phyloP scores from a whole-genome alignment of 192 early-diverging fungal genomes.

The Mycoemilia scoparia region DNA sequence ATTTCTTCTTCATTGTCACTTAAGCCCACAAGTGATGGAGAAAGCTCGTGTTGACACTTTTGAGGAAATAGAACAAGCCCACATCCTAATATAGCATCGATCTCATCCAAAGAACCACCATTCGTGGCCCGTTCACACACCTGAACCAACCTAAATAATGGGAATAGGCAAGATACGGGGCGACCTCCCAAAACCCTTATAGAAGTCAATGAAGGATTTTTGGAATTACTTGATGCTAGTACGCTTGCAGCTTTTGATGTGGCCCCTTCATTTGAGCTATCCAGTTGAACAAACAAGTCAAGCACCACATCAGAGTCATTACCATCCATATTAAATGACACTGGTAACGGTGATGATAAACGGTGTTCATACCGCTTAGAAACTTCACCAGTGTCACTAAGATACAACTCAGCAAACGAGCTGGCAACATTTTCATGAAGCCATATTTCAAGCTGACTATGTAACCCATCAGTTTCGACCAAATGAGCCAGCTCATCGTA shows the following conservation, averaged over 20 bases:
- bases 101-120: slow-evolving; percentile 32
- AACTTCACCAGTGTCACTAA: slow-evolving; percentile 23
- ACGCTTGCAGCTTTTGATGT: slow-evolving; percentile 3
- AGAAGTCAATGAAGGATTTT: no score
- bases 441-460: slow-evolving; percentile 41
- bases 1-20: slow-evolving; percentile 5
- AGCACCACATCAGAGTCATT: slow-evolving; percentile 16
- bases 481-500: slow-evolving; percentile 57
- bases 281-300: slow-evolving; percentile 20
- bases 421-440: slow-evolving; percentile 43
- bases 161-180: slow-evolving; percentile 35
- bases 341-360: not conserved
- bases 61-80: slow-evolving; percentile 28
- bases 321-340: slow-evolving; percentile 8
- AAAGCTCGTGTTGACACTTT: slow-evolving; percentile 16
- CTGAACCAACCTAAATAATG: slow-evolving; percentile 51
- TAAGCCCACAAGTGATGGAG: slow-evolving; percentile 12
- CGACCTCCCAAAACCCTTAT: no score
- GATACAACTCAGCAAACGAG: slow-evolving; percentile 38
- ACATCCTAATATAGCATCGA: slow-evolving; percentile 52
- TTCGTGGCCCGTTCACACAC: slow-evolving; percentile 41
- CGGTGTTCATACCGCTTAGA: slow-evolving; percentile 5
- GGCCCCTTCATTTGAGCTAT: no score
- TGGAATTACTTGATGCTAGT: no score
- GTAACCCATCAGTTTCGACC: slow-evolving; percentile 31